Evolutionary conservation across 768 basidiomycete genomes (phyloP).

Genomic region (Naganishia onofrii): DNA sequence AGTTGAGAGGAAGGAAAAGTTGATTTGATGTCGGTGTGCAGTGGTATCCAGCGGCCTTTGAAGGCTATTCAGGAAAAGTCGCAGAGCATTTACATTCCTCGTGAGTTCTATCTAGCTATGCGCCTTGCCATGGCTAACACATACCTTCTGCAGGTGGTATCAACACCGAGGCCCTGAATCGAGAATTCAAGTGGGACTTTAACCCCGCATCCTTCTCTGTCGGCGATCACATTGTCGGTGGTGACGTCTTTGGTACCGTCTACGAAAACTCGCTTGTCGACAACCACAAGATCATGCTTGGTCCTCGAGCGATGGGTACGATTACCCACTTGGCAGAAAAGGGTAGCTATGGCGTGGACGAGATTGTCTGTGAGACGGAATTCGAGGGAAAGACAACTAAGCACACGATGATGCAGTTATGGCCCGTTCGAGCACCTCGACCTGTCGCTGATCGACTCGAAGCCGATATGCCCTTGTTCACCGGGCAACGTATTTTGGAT

Average conservation of each 20-base stretch:
- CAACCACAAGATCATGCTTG: slow-evolving; percentile 95
- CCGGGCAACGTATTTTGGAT: slow-evolving; percentile 95
- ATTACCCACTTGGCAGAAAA: slow-evolving; percentile 90
- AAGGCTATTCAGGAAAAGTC: slow-evolving; percentile 92
- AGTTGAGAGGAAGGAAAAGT: too few relatives aligned
- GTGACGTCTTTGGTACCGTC: slow-evolving; percentile 90
- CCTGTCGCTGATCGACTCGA: slow-evolving; percentile 94
- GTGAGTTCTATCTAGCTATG: slow-evolving; percentile 37
- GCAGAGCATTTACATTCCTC: slow-evolving; percentile 97
- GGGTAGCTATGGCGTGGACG: slow-evolving; percentile 87
- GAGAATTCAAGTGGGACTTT: slow-evolving; percentile 90
- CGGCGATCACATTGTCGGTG: slow-evolving; percentile 95
- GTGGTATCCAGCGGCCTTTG: slow-evolving; percentile 84
- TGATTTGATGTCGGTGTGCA: slow-evolving; percentile 19
- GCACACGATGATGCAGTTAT: slow-evolving; percentile 95
- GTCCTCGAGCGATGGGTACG: slow-evolving; percentile 89
- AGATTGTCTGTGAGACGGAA: slow-evolving; percentile 93
- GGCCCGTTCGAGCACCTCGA: slow-evolving; percentile 97
- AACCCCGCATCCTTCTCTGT: slow-evolving; percentile 70
- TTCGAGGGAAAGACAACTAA: slow-evolving; percentile 91
- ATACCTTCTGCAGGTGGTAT: slow-evolving; percentile 69
- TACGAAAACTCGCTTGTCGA: slow-evolving; percentile 96
- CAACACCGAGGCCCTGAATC: slow-evolving; percentile 91
- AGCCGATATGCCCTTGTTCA: slow-evolving; percentile 84
- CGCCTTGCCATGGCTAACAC: neutral